phyloP scores from a whole-genome alignment of 148 eudicot species.

The Silene uniflora region DNA sequence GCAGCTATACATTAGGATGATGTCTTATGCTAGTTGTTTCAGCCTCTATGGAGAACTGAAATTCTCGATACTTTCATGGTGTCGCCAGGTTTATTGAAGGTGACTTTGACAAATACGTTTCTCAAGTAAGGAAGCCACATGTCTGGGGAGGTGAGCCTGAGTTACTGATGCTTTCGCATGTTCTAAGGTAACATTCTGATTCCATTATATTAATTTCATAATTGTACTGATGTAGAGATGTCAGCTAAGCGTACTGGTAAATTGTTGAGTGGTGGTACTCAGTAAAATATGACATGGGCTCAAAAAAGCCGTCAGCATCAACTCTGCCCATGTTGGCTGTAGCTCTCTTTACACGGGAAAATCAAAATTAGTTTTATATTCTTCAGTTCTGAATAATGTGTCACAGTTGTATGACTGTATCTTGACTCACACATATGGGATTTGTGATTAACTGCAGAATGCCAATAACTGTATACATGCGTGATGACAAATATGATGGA shows the following conservation, averaged over 20 bases:
- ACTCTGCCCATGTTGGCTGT: not conserved
- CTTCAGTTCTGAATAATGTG: not conserved
- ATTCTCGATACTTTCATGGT: constrained; percentile 12
- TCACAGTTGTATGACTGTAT: not conserved
- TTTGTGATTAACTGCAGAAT: constrained; percentile 45
- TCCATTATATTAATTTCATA: not conserved
- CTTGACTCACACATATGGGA: not conserved
- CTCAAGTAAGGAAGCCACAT: constrained; percentile 78
- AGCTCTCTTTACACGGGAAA: not conserved
- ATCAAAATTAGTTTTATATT: not conserved
- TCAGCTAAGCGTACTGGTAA: not conserved
- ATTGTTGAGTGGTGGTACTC: not conserved
- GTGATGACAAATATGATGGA: constrained; percentile 61
- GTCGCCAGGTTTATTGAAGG: constrained; percentile 90
- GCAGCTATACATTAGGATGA: not conserved
- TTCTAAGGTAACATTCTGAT: constrained; percentile 48
- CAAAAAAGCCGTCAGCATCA: not conserved
- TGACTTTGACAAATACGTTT: constrained; percentile 68
- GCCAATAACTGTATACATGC: constrained; percentile 94
- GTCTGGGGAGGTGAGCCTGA: constrained; percentile 99
- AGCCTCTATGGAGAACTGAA: constrained; percentile 1
- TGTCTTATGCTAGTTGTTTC: not conserved
- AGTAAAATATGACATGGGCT: not conserved
- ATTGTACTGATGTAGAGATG: not conserved
- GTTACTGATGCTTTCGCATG: constrained; percentile 93